Base-by-base conservation (phyloP, 257 asterid species). In the Eustoma russellianum region DNA sequence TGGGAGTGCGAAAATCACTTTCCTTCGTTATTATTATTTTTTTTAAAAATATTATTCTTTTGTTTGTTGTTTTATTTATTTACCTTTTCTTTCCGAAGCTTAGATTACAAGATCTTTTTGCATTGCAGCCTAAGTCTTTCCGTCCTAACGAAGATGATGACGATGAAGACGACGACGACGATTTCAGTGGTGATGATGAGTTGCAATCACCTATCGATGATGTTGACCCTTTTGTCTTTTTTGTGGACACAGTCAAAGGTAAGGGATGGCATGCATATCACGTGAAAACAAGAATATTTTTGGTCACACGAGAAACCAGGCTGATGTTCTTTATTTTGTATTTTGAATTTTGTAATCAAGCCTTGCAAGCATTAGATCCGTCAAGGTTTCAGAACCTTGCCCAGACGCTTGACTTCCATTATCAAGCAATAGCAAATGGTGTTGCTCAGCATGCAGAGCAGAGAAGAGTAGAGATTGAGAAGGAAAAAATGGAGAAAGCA, bases 151-250 rank as follows among this genome's bases (percentile, higher is more conserved):
- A 88, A 15, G 79, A 66, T 5, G 94, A 88, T 17, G 79, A 66
- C 6, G 93, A 80, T 11, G 93, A 85, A n/a, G 95, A 88, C 0
- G 83, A 80, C 72, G 66, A 83, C 0, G 99, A 88, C 41, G 97
- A 85, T 75, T 83, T 86, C 67, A 89, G 95, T 69, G 99, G 88
- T n/a, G 99, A 85, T 48, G 97, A 88, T 65, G 99, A 92, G 52
- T 52, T 88, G 75, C 99, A 92, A 46, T 92, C 99, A 9, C 99
- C 99, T 33, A 82, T 92, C 40, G 97, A 92, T 74, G 95, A 92
- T 10, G 83, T 92, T 51, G 99, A 92, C 56, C 99, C 99, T 8
- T 92, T 85, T 58, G 62, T 92, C 68, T 85, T 79, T 77, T 92
- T 92, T 75, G 99, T 88, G 52, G 99, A 88, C 65, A 73, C 88